phyloP scores from a whole-genome alignment of 164 flowering plant genomes.

The Akebia trifoliata region DNA sequence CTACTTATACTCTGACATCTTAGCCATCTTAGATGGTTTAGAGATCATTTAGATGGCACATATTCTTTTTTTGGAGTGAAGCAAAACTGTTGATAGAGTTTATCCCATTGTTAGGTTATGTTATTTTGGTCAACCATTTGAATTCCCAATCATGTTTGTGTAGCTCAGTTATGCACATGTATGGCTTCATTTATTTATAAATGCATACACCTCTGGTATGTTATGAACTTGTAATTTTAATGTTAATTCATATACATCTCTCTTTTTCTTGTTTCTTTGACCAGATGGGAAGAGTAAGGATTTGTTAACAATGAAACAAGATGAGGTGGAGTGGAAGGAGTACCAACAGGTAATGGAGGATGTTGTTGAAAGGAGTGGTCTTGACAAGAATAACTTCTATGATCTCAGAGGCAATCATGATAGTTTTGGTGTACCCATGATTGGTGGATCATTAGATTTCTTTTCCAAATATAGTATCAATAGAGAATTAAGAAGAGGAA shows the following conservation, averaged over 20 bases:
- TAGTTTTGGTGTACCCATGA: constrained; percentile 70
- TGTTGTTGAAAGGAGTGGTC: constrained; percentile 66
- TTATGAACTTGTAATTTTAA: not conserved
- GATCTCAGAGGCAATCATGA: constrained; percentile 99
- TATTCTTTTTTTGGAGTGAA: too few species aligned
- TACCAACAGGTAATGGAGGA: constrained; percentile 61
- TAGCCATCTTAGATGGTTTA: too few species aligned
- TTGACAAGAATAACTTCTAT: constrained; percentile 64
- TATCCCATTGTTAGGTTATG: too few species aligned
- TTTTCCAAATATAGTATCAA: constrained; percentile 73
- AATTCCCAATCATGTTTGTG: too few species aligned
- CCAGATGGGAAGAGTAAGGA: constrained; percentile 94
- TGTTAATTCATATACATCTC: not conserved
- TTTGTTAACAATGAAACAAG: constrained; percentile 66
- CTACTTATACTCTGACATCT: too few species aligned
- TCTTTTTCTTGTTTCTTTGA: constrained; percentile 9
- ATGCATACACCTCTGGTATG: too few species aligned
- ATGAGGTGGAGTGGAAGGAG: constrained; percentile 82
- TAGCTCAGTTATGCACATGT: too few species aligned
- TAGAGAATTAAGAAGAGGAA: constrained; percentile 50
- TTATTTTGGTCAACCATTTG: not conserved
- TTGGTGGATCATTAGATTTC: constrained; percentile 68
- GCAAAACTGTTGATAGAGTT: too few species aligned
- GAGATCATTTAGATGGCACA: too few species aligned
- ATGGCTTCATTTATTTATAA: too few species aligned